Conservation (phyloP, 495 filamentous ascomycete species). For the Physcia stellaris region DNA sequence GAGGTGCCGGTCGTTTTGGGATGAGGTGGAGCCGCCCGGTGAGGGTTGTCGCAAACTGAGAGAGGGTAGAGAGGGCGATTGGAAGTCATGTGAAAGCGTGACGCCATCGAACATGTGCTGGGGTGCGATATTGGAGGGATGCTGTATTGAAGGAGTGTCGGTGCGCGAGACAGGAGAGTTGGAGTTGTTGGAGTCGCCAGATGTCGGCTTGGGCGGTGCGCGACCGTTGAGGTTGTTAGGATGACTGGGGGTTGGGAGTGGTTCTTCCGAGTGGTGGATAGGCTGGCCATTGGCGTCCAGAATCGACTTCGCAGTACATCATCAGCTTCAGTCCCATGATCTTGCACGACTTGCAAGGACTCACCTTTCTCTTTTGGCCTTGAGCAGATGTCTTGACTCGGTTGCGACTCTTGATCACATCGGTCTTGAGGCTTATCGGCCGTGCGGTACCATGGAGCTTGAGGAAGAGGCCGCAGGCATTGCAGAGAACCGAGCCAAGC, state of each 20-base stretch:
- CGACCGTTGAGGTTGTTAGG: slow-evolving; percentile 49
- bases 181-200: slow-evolving; percentile 63
- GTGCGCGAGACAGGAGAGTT: slow-evolving; percentile 82
- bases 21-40: slow-evolving; percentile 50
- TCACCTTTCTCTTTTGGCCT: slow-evolving; percentile 82
- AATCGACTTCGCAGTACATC: slow-evolving; percentile 29
- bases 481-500: slow-evolving; percentile 92
- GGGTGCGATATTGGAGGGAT: slow-evolving; percentile 59
- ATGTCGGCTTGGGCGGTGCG: slow-evolving; percentile 54
- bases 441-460: slow-evolving; percentile 90
- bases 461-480: slow-evolving; percentile 92
- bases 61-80: slow-evolving; percentile 41
- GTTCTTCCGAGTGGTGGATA: slow-evolving; percentile 41
- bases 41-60: slow-evolving; percentile 47
- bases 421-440: slow-evolving; percentile 93
- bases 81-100: slow-evolving; percentile 47
- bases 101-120: slow-evolving; percentile 69
- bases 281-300: slow-evolving; percentile 46
- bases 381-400: slow-evolving; percentile 85
- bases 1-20: slow-evolving; percentile 58
- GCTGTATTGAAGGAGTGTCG: slow-evolving; percentile 60
- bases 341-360: background rate
- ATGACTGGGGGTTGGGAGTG: slow-evolving; percentile 35
- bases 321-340: background rate
- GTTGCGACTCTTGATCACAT: slow-evolving; percentile 99